phyloP scores from a whole-genome alignment of 208 protist species.

The Acanthamoeba lenticulata region DNA sequence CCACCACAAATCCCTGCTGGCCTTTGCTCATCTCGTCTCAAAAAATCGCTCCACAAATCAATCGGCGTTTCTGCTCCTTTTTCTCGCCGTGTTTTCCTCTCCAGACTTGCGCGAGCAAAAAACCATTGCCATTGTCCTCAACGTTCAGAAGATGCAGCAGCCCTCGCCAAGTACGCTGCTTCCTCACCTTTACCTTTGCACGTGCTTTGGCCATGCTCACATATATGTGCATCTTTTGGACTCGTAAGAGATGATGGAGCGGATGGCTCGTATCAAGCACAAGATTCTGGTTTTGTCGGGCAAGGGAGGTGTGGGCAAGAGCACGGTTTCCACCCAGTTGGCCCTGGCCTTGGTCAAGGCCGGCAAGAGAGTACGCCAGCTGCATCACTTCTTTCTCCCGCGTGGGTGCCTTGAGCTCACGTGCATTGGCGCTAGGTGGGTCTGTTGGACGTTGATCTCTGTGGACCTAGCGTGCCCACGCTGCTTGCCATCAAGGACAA shows the following conservation, averaged over 20 bases:
- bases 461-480: constrained; percentile 96
- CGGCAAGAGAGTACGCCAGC: neutral
- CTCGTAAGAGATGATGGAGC: neutral
- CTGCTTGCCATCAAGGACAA: constrained; percentile 95
- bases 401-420: neutral
- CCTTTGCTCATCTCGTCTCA: neutral
- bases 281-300: constrained; percentile 49
- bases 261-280: neutral
- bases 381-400: neutral
- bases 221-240: neutral
- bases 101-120: neutral
- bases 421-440: constrained; percentile 89
- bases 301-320: constrained; percentile 58
- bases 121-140: too few species aligned
- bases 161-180: neutral
- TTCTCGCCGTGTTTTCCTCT: neutral
- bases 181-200: too few species aligned
- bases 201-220: too few species aligned
- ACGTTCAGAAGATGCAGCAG: neutral
- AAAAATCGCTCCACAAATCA: neutral
- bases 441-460: constrained; percentile 99
- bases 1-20: neutral
- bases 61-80: neutral
- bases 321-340: neutral
- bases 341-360: constrained; percentile 8